Evolutionary conservation across 2,329 filamentous ascomycete species (phyloP).

Genomic region (Exophiala xenobiotica): DNA sequence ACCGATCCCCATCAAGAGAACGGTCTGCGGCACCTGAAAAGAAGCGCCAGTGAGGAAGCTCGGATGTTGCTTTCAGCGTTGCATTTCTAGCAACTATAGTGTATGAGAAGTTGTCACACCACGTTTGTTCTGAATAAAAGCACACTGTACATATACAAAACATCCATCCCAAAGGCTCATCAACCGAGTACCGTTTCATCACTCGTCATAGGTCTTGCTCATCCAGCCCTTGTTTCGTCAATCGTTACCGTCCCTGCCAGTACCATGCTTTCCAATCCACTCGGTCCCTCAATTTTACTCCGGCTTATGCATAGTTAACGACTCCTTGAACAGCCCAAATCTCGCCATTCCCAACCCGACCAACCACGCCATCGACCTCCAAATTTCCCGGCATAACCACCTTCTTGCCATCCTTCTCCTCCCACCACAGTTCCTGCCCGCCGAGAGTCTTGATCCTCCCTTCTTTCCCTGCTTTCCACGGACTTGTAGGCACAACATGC

Average conservation of each 20-base stretch:
- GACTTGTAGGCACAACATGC: slow-evolving; percentile 72
- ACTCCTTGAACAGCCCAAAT: slow-evolving; percentile 73
- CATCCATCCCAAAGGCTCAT: too few species aligned
- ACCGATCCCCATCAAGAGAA: not conserved
- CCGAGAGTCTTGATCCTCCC: slow-evolving; percentile 66
- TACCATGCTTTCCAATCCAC: not conserved
- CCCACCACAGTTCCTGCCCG: slow-evolving; percentile 79
- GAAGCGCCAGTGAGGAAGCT: slow-evolving; percentile 9
- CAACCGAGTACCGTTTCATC: too few species aligned
- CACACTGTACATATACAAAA: too few species aligned
- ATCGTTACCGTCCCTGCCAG: too few species aligned
- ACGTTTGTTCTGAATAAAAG: too few species aligned
- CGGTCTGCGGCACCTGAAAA: slow-evolving; percentile 7
- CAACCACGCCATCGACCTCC: slow-evolving; percentile 71
- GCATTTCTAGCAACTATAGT: too few species aligned
- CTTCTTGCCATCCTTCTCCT: slow-evolving; percentile 62
- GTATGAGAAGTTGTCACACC: too few species aligned
- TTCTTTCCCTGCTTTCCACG: slow-evolving; percentile 67
- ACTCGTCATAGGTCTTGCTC: too few species aligned
- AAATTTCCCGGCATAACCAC: slow-evolving; percentile 68
- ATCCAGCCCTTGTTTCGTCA: too few species aligned
- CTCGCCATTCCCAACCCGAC: slow-evolving; percentile 81
- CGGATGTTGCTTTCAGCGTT: not conserved
- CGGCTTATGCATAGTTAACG: slow-evolving; percentile 49
- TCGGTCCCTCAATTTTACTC: not conserved